Conservation (phyloP, 441 rosid species). For the Eruca vesicaria region DNA sequence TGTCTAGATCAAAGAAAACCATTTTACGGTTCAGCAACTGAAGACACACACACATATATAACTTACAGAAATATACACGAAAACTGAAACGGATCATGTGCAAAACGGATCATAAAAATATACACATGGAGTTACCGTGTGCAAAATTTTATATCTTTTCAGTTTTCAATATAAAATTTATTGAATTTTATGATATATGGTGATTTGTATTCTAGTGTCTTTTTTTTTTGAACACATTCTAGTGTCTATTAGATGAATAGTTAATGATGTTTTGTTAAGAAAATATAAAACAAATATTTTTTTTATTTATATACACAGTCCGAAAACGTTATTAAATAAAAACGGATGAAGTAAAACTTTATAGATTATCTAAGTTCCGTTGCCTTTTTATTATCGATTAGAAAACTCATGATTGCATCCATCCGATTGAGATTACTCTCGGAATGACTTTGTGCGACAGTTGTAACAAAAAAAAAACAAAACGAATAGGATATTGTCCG, state of each 20-base stretch:
- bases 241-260: too few relatives aligned
- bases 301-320: too few relatives aligned
- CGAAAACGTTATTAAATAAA: background rate
- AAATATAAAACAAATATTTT: too few relatives aligned
- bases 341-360: background rate
- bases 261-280: too few relatives aligned
- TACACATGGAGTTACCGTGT: too few relatives aligned
- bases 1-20: background rate
- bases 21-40: background rate
- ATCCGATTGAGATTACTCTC: background rate
- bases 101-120: too few relatives aligned
- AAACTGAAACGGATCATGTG: background rate
- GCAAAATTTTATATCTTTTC: too few relatives aligned
- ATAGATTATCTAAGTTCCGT: background rate
- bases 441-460: background rate
- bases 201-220: too few relatives aligned
- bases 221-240: too few relatives aligned
- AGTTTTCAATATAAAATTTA: too few relatives aligned
- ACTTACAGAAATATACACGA: background rate
- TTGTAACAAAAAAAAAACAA: background rate
- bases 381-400: background rate
- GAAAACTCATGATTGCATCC: background rate
- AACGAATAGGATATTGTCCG: background rate
- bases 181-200: too few relatives aligned
- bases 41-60: background rate